A percentile compares a stretch with the other conserved stretches of the same genome.
These are phyloP conservation scores for Tylopilus sp. DNA, from an alignment of 768 basidiomycete genomes.

Conservation along the genomic window DNA sequence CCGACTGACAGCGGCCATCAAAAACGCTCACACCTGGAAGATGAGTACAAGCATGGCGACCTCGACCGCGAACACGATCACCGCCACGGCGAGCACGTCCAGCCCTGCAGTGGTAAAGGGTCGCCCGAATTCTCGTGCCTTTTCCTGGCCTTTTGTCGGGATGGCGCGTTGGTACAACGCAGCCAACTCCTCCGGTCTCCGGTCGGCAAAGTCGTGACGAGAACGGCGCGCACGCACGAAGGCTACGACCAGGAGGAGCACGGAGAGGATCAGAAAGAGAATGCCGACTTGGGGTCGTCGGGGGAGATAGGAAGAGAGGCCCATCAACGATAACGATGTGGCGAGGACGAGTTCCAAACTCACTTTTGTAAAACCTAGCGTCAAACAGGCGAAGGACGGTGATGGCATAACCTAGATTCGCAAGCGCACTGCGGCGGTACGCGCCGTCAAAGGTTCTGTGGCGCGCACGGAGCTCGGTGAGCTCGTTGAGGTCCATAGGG, in stretches of 20 bases:
- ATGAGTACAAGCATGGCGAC: slow-evolving; percentile 64
- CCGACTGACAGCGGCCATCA: slow-evolving; percentile 16
- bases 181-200: slow-evolving; percentile 31
- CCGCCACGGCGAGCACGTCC: slow-evolving; percentile 55
- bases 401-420: slow-evolving; percentile 68
- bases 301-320: background rate
- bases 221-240: slow-evolving; percentile 64
- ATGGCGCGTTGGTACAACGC: slow-evolving; percentile 37
- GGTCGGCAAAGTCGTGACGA: slow-evolving; percentile 75
- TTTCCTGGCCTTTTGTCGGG: slow-evolving; percentile 58
- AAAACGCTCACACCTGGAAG: slow-evolving; percentile 28
- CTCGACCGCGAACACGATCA: slow-evolving; percentile 61
- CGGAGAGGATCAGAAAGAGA: slow-evolving; percentile 60
- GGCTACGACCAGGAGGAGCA: slow-evolving; percentile 54
- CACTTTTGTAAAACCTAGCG: slow-evolving; percentile 66
- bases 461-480: slow-evolving; percentile 74
- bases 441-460: slow-evolving; percentile 83
- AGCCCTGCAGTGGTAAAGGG: slow-evolving; percentile 82
- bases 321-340: background rate
- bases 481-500: slow-evolving; percentile 52
- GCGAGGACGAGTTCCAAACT: slow-evolving; percentile 21
- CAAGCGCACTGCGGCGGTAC: slow-evolving; percentile 72
- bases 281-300: slow-evolving; percentile 44
- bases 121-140: slow-evolving; percentile 63
- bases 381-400: slow-evolving; percentile 81